These are phyloP conservation scores for Thraustochytrium sp. DNA, from an alignment of 352 stramenopile genomes.

Conservation along the genomic window DNA sequence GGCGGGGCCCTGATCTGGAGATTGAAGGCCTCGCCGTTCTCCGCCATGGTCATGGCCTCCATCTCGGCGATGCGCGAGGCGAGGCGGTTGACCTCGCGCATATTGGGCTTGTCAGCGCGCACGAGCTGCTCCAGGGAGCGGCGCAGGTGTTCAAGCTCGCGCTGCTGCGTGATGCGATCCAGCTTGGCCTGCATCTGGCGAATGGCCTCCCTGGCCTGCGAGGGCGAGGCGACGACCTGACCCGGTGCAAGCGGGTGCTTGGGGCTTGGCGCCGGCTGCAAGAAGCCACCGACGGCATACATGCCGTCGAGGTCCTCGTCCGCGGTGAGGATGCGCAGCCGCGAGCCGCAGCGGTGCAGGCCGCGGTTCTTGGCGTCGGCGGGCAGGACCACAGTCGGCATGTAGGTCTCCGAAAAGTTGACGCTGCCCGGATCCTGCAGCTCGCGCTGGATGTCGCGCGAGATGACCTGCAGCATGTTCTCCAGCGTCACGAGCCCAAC, in stretches of 20 bases:
- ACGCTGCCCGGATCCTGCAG: not conserved
- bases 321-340: not conserved
- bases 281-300: not conserved
- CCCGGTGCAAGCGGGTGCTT: not conserved
- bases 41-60: conserved; percentile 5
- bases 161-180: conserved; percentile 4
- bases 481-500: conserved; percentile 12
- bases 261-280: not conserved
- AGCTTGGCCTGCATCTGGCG: conserved; percentile 3
- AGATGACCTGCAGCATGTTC: not conserved
- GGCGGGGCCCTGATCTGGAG: not conserved
- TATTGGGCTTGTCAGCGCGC: not conserved
- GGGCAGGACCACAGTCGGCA: not conserved
- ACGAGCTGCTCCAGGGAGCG: not conserved
- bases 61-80: not conserved
- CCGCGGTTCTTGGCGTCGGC: not conserved
- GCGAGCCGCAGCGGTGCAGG: not conserved
- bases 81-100: not conserved
- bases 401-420: not conserved
- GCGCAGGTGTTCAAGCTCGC: conserved; percentile 1
- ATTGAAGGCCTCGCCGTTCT: not conserved
- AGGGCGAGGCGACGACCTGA: not conserved
- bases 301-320: conserved; percentile 1
- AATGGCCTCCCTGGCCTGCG: not conserved
- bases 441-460: conserved; percentile 19